phyloP scores from a whole-genome alignment of 176 grass and related monocot genomes.

The Cymbopogon citratus region DNA sequence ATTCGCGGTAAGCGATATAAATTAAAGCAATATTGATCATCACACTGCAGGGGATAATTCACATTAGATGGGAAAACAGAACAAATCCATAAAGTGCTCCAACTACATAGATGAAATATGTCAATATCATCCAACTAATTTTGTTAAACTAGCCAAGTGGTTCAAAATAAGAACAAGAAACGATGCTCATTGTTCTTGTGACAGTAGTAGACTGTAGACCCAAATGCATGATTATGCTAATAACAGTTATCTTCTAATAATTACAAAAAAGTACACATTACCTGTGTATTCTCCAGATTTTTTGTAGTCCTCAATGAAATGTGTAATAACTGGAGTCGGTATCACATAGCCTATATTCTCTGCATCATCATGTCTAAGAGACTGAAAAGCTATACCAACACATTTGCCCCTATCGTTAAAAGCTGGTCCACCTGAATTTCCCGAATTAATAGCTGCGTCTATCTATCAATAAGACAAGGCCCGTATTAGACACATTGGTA shows the following conservation, averaged over 20 bases:
- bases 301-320: slow-evolving; percentile 91
- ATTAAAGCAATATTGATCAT: not conserved
- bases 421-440: slow-evolving; percentile 94
- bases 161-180: slow-evolving; percentile 11
- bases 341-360: slow-evolving; percentile 99
- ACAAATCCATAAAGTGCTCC: not conserved
- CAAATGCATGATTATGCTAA: not conserved
- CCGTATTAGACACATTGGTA: not conserved
- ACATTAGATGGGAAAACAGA: not conserved
- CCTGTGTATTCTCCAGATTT: slow-evolving; percentile 95
- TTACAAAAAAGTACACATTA: slow-evolving; percentile 25
- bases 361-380: slow-evolving; percentile 95
- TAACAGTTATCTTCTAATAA: not conserved
- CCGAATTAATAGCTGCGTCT: slow-evolving; percentile 97
- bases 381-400: slow-evolving; percentile 99
- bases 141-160: not conserved
- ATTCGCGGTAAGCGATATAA: not conserved
- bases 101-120: not conserved
- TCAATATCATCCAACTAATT: not conserved
- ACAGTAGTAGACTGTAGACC: not conserved
- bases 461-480: slow-evolving; percentile 53
- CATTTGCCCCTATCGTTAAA: slow-evolving; percentile 87
- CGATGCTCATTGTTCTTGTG: not conserved
- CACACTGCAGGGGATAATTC: not conserved
- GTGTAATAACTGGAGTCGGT: slow-evolving; percentile 88